A percentile compares a stretch with the other conserved stretches of the same genome.
These are phyloP conservation scores for Thamnidium elegans DNA, from an alignment of 192 early-diverging fungal species.

Conservation along the genomic window DNA sequence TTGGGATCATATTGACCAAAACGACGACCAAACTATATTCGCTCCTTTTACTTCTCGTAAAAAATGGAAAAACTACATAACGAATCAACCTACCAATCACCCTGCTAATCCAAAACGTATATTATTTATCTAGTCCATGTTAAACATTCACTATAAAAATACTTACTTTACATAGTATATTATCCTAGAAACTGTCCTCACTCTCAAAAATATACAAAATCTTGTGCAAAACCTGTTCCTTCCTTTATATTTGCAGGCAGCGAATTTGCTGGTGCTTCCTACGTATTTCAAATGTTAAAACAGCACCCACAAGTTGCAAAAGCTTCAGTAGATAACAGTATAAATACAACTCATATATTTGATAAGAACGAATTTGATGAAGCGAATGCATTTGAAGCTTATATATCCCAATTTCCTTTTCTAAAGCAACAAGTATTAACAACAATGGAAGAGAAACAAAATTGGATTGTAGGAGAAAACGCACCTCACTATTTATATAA, in stretches of 20 bases:
- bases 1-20: background rate
- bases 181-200: constrained; percentile 43
- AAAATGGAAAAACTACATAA: constrained; percentile 5
- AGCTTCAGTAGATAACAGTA: constrained; percentile 36
- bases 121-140: no score
- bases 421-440: constrained; percentile 11
- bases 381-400: constrained; percentile 26
- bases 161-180: constrained; percentile 30
- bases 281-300: constrained; percentile 43
- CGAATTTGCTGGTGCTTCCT: constrained; percentile 40
- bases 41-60: constrained; percentile 10
- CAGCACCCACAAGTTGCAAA: constrained; percentile 44
- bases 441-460: constrained; percentile 18
- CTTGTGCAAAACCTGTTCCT: constrained; percentile 49
- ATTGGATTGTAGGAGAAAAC: constrained; percentile 31
- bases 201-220: constrained; percentile 31
- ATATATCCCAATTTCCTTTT: constrained; percentile 28
- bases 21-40: constrained; percentile 5
- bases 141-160: no score
- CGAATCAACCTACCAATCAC: background rate
- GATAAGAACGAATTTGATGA: constrained; percentile 22
- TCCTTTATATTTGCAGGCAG: constrained; percentile 55
- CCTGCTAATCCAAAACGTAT: constrained; percentile 7
- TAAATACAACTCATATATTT: constrained; percentile 12
- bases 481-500: constrained; percentile 36